A percentile compares a stretch with the other conserved stretches of the same genome.
Conservation (phyloP, 2,329 filamentous ascomycete species). For the Venturia aucupariae region DNA sequence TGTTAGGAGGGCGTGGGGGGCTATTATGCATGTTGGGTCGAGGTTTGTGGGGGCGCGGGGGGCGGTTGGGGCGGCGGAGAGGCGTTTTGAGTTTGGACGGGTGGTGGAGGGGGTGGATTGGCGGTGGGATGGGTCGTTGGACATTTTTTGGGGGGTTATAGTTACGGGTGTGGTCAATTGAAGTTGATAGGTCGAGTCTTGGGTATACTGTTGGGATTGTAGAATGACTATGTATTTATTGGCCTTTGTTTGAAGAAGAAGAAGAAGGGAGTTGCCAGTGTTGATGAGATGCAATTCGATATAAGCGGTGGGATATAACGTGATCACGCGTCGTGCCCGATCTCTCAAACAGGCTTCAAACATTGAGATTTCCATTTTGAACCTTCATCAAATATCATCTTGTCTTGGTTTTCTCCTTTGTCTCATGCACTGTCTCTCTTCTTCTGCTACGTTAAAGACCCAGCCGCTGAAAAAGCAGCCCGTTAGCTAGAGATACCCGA, state of each 20-base stretch:
- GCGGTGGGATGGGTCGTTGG: background rate
- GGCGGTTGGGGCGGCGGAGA: conserved; percentile 24
- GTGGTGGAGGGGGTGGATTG: conserved; percentile 9
- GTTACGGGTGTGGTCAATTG: background rate
- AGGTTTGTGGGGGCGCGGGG: conserved; percentile 33
- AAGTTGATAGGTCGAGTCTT: background rate
- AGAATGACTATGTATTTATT: background rate
- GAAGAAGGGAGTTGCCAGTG: background rate
- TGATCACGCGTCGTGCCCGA: background rate
- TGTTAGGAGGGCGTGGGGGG: conserved; percentile 40
- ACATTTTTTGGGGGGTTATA: background rate
- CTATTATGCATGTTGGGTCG: conserved; percentile 39
- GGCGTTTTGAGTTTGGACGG: conserved; percentile 23
- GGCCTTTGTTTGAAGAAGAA: too few species aligned
- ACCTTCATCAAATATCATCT: background rate
- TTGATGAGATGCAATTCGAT: background rate
- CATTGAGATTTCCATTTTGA: too few species aligned
- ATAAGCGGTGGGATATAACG: background rate
- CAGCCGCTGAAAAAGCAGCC: too few species aligned
- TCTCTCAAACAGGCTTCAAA: too few species aligned
- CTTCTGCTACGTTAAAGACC: too few species aligned
- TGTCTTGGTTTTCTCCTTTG: too few species aligned
- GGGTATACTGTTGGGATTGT: too few species aligned
- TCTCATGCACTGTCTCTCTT: too few species aligned
- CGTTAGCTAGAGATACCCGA: too few species aligned